A percentile compares a stretch with the other conserved stretches of the same genome.
These are phyloP conservation scores for Tephrocybe sp. DNA, from an alignment of 768 basidiomycete genomes.

Conservation along the genomic window DNA sequence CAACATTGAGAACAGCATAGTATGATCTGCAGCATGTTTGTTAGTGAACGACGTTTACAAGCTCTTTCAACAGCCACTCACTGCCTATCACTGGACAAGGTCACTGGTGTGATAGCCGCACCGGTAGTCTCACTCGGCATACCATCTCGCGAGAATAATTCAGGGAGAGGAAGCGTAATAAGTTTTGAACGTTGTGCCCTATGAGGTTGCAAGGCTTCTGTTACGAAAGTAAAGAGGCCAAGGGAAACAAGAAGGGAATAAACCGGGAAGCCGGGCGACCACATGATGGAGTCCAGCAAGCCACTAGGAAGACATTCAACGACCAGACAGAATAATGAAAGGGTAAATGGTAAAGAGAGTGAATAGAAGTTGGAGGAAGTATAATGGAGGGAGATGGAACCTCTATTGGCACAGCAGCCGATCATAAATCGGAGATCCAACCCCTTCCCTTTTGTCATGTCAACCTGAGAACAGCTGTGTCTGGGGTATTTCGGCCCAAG, in stretches of 20 bases:
- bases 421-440: background rate
- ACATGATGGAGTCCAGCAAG: constrained; percentile 9
- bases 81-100: constrained; percentile 47
- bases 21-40: constrained; percentile 53
- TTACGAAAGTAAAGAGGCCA: constrained; percentile 13
- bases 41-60: constrained; percentile 8
- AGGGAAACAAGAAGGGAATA: constrained; percentile 5
- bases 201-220: constrained; percentile 21
- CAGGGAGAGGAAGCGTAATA: constrained; percentile 29
- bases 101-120: constrained; percentile 43
- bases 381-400: background rate
- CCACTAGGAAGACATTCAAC: constrained; percentile 16
- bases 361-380: background rate
- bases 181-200: constrained; percentile 23
- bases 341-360: background rate
- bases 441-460: background rate
- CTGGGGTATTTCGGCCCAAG: no score
- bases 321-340: background rate
- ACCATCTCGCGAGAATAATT: constrained; percentile 14
- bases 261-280: constrained; percentile 2
- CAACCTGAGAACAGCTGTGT: background rate
- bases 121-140: constrained; percentile 29
- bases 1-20: constrained; percentile 58
- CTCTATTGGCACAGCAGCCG: no score
- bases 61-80: constrained; percentile 24